A percentile compares a stretch with the other conserved stretches of the same genome.
These are phyloP conservation scores for Berkeleyomyces basicola DNA, from an alignment of 2,329 filamentous ascomycete species.

Conservation along the genomic window DNA sequence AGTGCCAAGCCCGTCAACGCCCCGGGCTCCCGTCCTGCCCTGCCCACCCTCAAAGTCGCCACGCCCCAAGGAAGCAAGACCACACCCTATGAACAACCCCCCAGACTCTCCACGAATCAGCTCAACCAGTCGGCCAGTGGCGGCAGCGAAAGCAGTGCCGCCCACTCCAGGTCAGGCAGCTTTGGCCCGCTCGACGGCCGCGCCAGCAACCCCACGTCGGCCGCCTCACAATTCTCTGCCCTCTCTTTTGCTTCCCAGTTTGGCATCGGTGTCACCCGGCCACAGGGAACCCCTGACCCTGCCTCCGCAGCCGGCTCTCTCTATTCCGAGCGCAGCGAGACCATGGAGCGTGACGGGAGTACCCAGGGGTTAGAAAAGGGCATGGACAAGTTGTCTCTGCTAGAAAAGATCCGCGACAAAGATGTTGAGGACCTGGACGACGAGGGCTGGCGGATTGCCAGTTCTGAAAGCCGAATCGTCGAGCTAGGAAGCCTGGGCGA, in stretches of 20 bases:
- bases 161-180: constrained; percentile 69
- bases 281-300: constrained; percentile 61
- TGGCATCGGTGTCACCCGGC: constrained; percentile 47
- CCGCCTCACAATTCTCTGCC: constrained; percentile 72
- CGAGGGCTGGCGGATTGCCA: constrained; percentile 86
- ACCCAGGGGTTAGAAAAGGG: constrained; percentile 53
- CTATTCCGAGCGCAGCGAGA: constrained; percentile 66
- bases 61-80: constrained; percentile 74
- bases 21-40: constrained; percentile 31
- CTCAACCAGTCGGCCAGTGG: constrained; percentile 53
- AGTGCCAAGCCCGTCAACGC: constrained; percentile 57
- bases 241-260: constrained; percentile 63
- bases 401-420: constrained; percentile 40
- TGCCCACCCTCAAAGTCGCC: constrained; percentile 68
- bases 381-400: constrained; percentile 55
- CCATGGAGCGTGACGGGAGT: constrained; percentile 48
- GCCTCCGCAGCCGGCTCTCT: constrained; percentile 71
- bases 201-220: constrained; percentile 66
- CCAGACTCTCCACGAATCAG: constrained; percentile 20
- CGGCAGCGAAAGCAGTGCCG: constrained; percentile 62
- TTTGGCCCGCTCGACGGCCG: constrained; percentile 62
- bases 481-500: constrained; percentile 85
- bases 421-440: constrained; percentile 94
- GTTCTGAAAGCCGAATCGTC: constrained; percentile 69
- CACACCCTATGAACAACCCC: constrained; percentile 50